These are phyloP conservation scores for Talaromyces stipitatus DNA, from an alignment of 495 filamentous ascomycete species.

Conservation along the genomic window DNA sequence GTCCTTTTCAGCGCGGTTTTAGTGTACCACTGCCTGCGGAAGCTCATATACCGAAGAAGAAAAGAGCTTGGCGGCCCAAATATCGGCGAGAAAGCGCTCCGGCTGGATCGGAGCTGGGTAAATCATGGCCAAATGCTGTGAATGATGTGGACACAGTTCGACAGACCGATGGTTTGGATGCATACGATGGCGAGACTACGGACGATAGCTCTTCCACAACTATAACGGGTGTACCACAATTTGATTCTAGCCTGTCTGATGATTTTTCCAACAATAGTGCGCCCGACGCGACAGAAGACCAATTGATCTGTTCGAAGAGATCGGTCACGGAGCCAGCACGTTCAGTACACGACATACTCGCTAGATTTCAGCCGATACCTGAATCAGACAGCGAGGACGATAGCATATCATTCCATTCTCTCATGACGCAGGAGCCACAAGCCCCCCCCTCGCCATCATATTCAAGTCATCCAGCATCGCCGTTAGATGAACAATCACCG, in stretches of 20 bases:
- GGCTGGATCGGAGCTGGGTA: not conserved
- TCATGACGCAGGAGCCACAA: conserved; percentile 40
- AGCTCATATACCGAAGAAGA: conserved; percentile 55
- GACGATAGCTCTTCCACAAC: conserved; percentile 28
- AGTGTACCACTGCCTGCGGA: conserved; percentile 67
- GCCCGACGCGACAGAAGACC: conserved; percentile 7
- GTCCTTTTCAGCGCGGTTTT: conserved; percentile 74
- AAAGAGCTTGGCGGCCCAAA: conserved; percentile 64
- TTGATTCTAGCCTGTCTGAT: conserved; percentile 18
- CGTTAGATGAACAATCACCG: conserved; percentile 13
- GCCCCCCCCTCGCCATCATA: conserved; percentile 41
- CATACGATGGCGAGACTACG: conserved; percentile 26
- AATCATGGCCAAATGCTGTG: conserved; percentile 9
- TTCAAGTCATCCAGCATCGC: conserved; percentile 31
- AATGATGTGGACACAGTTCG: conserved; percentile 25
- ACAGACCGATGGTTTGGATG: not conserved
- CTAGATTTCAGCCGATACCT: conserved; percentile 33
- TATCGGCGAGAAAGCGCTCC: conserved; percentile 34
- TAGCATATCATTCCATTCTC: conserved; percentile 55
- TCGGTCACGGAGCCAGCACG: conserved; percentile 32
- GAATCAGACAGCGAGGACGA: conserved; percentile 25
- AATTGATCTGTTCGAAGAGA: conserved; percentile 6
- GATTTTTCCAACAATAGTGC: conserved; percentile 13
- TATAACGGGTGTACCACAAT: conserved; percentile 5
- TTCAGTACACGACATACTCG: conserved; percentile 36